Evolutionary conservation across 345 rosid genomes (phyloP), one percentile per base, ranked within the genome.

Genomic region (Sonneratia alba): DNA sequence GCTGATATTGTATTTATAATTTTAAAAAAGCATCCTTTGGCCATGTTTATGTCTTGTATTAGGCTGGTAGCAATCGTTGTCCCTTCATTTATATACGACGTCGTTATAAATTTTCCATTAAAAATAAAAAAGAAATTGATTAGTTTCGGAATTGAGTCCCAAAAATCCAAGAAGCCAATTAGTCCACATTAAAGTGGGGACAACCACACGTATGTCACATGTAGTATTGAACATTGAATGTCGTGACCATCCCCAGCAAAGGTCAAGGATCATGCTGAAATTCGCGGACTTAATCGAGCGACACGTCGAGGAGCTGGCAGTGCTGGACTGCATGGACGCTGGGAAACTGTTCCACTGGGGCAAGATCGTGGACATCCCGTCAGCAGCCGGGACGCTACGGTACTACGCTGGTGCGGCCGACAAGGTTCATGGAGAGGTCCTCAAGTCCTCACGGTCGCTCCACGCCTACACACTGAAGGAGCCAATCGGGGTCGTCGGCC

Each of bases 341-440:
- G 97, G 98, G 64, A 94, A 89, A 72, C 40, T 87, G 73, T 86
- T 80, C 47, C 19, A 3, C 3, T 0, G 5, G 13, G 85, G 86
- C 8, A 91, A 85, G 79, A 18, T 66, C 1, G 3, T 8, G 0
- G 98, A 91, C 27, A 83, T 91, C 70, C 98, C 97, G 7, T 7
- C 6, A 0, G 77, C 78, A 0, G 81, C 85, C 0, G 36, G 16
- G 9, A 32, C 21, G 48, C 74, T 91, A 11, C 86, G 96, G 19
- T 94, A 91, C 76, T 87, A 86, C 59, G 96, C 95, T 0, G 98
- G 98, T 37, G 96, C 95, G 3, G 97, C 98, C 0, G 98, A 94
- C 73, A 94, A 94, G 66, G 87, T 94, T 27, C 97, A 91, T 12
- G 98, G 98, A 3, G 87, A 85, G 40, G 87, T 84, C 16, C 56